phyloP scores from a whole-genome alignment of 2,329 filamentous ascomycete genomes.

The Calonectria multiphialidica region DNA sequence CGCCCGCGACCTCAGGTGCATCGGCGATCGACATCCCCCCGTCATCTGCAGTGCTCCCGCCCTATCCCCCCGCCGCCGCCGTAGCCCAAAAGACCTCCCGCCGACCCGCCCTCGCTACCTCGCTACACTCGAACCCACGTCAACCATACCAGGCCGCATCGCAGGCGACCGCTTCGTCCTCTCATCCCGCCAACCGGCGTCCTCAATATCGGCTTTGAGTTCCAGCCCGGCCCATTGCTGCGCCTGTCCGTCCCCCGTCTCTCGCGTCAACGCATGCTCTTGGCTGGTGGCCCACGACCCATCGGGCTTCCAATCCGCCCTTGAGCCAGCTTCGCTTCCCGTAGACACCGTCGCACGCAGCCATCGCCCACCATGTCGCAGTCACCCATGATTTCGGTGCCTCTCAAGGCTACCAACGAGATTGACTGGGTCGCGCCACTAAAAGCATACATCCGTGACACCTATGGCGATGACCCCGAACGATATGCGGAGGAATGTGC shows the following conservation, averaged over 20 bases:
- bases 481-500: constrained; percentile 95
- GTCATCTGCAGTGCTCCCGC: constrained; percentile 26
- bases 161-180: constrained; percentile 41
- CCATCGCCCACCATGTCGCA: constrained; percentile 72
- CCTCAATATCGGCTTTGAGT: constrained; percentile 23
- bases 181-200: constrained; percentile 26
- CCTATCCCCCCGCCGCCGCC: constrained; percentile 28
- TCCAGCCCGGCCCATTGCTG: constrained; percentile 18
- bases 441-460: constrained; percentile 92
- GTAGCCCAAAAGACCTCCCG: constrained; percentile 39
- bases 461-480: constrained; percentile 96
- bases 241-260: constrained; percentile 29
- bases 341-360: constrained; percentile 10
- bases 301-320: constrained; percentile 27
- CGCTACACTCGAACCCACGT: constrained; percentile 34
- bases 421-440: constrained; percentile 97
- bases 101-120: constrained; percentile 34
- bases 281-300: constrained; percentile 25
- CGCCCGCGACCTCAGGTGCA: constrained; percentile 9
- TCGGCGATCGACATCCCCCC: constrained; percentile 29
- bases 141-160: constrained; percentile 48
- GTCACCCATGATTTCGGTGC: constrained; percentile 94
- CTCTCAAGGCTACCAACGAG: constrained; percentile 94
- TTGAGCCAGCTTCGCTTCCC: constrained; percentile 26
- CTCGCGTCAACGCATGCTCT: constrained; percentile 31